Base-by-base conservation (phyloP, 495 filamentous ascomycete species). In the Penicillium angulare region DNA sequence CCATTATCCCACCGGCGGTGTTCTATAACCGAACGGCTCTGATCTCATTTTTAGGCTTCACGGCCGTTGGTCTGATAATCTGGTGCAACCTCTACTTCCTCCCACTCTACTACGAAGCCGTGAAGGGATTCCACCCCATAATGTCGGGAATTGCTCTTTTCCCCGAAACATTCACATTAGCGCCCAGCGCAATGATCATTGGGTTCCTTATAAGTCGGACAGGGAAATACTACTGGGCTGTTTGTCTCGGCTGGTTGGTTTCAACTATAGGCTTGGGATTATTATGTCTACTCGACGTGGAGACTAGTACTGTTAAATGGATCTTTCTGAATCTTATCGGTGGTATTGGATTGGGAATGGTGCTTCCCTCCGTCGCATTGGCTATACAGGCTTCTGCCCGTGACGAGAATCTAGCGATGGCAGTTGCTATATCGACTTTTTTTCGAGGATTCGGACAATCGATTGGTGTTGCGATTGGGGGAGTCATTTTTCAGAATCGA, bases 121-220 rank as follows among this genome's bases (percentile, higher is more conserved):
- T 79, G 23, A 73, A 74, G 18, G 73, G 59, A 2, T 73, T 65
- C 56, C 54, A 50, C 0, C 69, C 76, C 1, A 73, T 79, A 16
- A 43, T 74, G 8, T 52, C 74, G 6, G 66, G 71, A 27, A 63
- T 75, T 23, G 68, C 72, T 0, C 59, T 76, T 16, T 75, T 76
- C 57, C 64, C 68, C 3, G 64, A 68, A 16, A 75, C 76, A 5
- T 78, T 81, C 55, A 80, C 79, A 15, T 58, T 79, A 1, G 64
- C 63, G 1, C 66, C 68, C 8, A 39, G 51, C 3, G 79, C 78
- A 3, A 67, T 84, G 36, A 66, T 73, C 12, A 56, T 58, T 35
- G 78, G 75, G 0, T 23, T 71, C 8, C 27, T 66, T 3, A 66
- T 78, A 24, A 68, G 59, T 5, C 52, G 55, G 4, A 73, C 67